Percentiles rank a stretch among this genome's conserved stretches.
These are phyloP conservation scores for Aspergillus sp. DNA, from an alignment of 2,329 filamentous ascomycete species.

Conservation along the genomic window DNA sequence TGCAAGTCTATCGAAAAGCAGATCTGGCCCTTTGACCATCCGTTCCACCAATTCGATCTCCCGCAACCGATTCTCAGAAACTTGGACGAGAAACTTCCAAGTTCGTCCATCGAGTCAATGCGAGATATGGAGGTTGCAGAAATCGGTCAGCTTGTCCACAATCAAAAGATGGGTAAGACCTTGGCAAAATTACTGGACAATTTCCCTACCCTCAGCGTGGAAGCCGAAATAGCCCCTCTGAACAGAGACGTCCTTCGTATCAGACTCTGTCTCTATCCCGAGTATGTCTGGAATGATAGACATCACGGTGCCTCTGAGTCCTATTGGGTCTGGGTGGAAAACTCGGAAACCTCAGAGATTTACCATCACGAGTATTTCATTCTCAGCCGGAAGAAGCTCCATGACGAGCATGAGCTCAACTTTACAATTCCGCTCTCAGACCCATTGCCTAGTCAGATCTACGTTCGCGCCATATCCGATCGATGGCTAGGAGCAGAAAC, in stretches of 20 bases:
- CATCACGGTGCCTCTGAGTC: constrained; percentile 93
- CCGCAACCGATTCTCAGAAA: constrained; percentile 79
- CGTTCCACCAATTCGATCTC: constrained; percentile 90
- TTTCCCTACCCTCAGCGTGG: constrained; percentile 87
- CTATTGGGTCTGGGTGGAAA: constrained; percentile 99
- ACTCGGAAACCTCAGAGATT: constrained; percentile 95
- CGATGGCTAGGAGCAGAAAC: constrained; percentile 96
- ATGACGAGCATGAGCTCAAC: constrained; percentile 95
- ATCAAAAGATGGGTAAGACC: constrained; percentile 78
- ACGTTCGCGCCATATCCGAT: constrained; percentile 90
- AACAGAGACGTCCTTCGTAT: constrained; percentile 95
- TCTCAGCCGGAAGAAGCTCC: constrained; percentile 79
- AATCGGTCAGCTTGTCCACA: constrained; percentile 87
- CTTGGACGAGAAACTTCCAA: constrained; percentile 73
- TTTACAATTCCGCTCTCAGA: constrained; percentile 96
- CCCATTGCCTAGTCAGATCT: constrained; percentile 91
- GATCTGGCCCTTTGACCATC: constrained; percentile 93
- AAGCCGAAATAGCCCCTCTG: constrained; percentile 90
- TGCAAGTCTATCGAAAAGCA: constrained; percentile 97
- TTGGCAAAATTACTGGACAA: constrained; percentile 80
- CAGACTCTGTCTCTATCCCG: constrained; percentile 77
- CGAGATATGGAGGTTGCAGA: constrained; percentile 92
- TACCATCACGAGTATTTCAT: constrained; percentile 98
- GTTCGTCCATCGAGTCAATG: constrained; percentile 74
- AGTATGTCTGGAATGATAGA: constrained; percentile 92